These are phyloP conservation scores for Blastobotrys proliferans DNA, from an alignment of 1,139 yeast species.

Conservation along the genomic window DNA sequence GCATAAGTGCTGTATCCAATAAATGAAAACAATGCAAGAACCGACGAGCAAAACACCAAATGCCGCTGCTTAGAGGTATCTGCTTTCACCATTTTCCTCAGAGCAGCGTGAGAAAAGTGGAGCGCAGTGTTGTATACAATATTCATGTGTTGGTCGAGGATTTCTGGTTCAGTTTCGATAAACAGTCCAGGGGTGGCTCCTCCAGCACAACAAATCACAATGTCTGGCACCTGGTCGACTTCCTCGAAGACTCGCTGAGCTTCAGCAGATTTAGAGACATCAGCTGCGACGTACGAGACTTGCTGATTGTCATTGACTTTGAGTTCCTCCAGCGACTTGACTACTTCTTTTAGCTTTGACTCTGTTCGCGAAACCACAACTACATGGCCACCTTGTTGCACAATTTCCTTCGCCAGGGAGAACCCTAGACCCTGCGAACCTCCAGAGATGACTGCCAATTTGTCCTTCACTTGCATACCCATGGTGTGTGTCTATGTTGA, in stretches of 20 bases:
- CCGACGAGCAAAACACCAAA: slow-evolving; percentile 73
- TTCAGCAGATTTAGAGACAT: slow-evolving; percentile 55
- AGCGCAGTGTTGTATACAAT: slow-evolving; percentile 73
- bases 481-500: background rate
- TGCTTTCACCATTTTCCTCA: slow-evolving; percentile 41
- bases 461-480: slow-evolving; percentile 21
- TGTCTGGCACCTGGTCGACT: slow-evolving; percentile 50
- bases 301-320: slow-evolving; percentile 32
- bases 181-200: slow-evolving; percentile 77
- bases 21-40: slow-evolving; percentile 77
- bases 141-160: slow-evolving; percentile 57
- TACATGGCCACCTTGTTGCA: slow-evolving; percentile 56
- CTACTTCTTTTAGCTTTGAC: slow-evolving; percentile 49
- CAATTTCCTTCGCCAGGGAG: slow-evolving; percentile 63
- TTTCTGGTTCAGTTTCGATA: slow-evolving; percentile 56
- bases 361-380: slow-evolving; percentile 74
- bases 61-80: slow-evolving; percentile 41
- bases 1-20: slow-evolving; percentile 91
- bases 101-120: slow-evolving; percentile 58
- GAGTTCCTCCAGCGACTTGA: slow-evolving; percentile 39
- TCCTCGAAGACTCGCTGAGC: slow-evolving; percentile 44
- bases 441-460: slow-evolving; percentile 78
- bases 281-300: slow-evolving; percentile 55
- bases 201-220: slow-evolving; percentile 84
- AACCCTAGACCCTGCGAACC: slow-evolving; percentile 95